phyloP scores from a whole-genome alignment of 495 filamentous ascomycete species.

The Umbilicaria muhlenbergii region DNA sequence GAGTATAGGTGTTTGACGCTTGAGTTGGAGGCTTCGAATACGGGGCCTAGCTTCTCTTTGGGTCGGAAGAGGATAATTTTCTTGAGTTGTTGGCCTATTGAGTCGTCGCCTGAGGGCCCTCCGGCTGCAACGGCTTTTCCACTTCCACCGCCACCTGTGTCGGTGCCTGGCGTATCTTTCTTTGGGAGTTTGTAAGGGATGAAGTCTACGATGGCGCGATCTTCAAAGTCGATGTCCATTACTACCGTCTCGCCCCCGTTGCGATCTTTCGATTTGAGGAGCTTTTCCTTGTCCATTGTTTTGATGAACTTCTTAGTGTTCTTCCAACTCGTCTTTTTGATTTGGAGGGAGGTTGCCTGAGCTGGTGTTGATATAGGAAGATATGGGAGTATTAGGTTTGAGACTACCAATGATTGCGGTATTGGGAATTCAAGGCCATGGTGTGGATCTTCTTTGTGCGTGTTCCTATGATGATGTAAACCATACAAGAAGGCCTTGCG shows the following conservation, averaged over 20 bases:
- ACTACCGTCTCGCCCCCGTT: slow-evolving; percentile 51
- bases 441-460: slow-evolving; percentile 34
- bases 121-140: slow-evolving; percentile 27
- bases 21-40: slow-evolving; percentile 33
- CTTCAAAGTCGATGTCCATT: slow-evolving; percentile 49
- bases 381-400: slow-evolving; percentile 50
- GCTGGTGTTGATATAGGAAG: slow-evolving; percentile 42
- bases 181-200: slow-evolving; percentile 47
- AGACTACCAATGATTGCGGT: slow-evolving; percentile 47
- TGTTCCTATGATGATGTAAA: slow-evolving; percentile 32
- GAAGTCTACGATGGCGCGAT: slow-evolving; percentile 38
- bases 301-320: slow-evolving; percentile 64
- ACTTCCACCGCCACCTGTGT: slow-evolving; percentile 19
- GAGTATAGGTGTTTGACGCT: slow-evolving; percentile 21
- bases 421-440: slow-evolving; percentile 46
- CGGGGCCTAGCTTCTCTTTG: slow-evolving; percentile 37
- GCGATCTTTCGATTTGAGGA: slow-evolving; percentile 52
- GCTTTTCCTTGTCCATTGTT: slow-evolving; percentile 43
- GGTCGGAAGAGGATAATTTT: slow-evolving; percentile 38
- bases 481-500: slow-evolving; percentile 53
- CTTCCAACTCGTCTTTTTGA: slow-evolving; percentile 67
- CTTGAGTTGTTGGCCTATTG: slow-evolving; percentile 41
- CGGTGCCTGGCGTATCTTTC: slow-evolving; percentile 27
- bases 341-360: slow-evolving; percentile 42
- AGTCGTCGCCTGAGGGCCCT: slow-evolving; percentile 23